A percentile compares a stretch with the other conserved stretches of the same genome.
Evolutionary conservation across 371 early-diverging fungal genomes (phyloP).

Genomic region (Paraphysoderma sedebokerense): DNA sequence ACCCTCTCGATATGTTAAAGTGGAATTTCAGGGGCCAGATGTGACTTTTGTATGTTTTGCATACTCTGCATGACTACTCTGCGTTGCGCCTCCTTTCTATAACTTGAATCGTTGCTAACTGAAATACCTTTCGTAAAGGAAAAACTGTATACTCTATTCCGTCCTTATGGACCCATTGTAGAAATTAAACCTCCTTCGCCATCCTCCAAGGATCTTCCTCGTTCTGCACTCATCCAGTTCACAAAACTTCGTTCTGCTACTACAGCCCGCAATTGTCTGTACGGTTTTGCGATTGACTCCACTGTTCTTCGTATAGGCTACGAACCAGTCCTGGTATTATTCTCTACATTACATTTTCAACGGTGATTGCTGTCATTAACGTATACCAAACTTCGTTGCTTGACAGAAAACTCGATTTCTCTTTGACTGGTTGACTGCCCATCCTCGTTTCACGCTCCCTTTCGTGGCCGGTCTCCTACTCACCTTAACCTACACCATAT

Average conservation of each 20-base stretch:
- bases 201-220: conserved; percentile 48
- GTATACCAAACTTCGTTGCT: no score
- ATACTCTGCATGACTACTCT: no score
- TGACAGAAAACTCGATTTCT: conserved; percentile 18
- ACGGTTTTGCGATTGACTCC: conserved; percentile 50
- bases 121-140: no score
- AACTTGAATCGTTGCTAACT: no score
- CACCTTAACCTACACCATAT: conserved; percentile 58
- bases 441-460: conserved; percentile 53
- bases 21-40: conserved; percentile 57
- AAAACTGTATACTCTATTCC: conserved; percentile 47
- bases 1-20: conserved; percentile 41
- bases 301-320: no score
- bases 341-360: no score
- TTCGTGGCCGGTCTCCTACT: conserved; percentile 56
- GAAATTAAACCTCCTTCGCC: conserved; percentile 47
- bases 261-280: conserved; percentile 74
- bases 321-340: no score
- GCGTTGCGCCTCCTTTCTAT: no score
- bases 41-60: no score
- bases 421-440: conserved; percentile 45
- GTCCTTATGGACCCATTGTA: conserved; percentile 63
- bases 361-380: no score
- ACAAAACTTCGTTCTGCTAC: conserved; percentile 57
- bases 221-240: conserved; percentile 61